Evolutionary conservation across 2,329 filamentous ascomycete genomes (phyloP).

Genomic region (Phialemonium atrogriseum): DNA sequence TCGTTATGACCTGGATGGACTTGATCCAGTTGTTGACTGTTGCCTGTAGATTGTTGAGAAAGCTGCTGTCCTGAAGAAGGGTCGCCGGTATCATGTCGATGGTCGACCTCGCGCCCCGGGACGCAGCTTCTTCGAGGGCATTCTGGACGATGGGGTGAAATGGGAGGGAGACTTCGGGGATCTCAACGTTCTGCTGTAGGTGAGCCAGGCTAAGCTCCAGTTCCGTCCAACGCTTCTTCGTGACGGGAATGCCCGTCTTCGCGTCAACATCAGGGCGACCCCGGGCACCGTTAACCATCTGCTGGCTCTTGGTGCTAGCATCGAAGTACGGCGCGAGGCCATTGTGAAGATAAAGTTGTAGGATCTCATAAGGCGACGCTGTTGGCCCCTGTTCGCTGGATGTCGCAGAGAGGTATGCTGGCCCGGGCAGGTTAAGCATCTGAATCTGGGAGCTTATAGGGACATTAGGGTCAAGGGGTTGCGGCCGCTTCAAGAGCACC

Average conservation of each 20-base stretch:
- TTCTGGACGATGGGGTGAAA: slow-evolving; percentile 84
- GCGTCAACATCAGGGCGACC: slow-evolving; percentile 78
- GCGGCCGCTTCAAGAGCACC: slow-evolving; percentile 81
- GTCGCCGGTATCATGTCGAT: slow-evolving; percentile 69
- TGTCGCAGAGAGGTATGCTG: slow-evolving; percentile 59
- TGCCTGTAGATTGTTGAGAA: slow-evolving; percentile 88
- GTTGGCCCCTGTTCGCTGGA: slow-evolving; percentile 63
- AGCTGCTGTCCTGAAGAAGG: slow-evolving; percentile 79
- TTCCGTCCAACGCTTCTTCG: slow-evolving; percentile 94
- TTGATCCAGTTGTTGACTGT: slow-evolving; percentile 98
- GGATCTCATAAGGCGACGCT: slow-evolving; percentile 79
- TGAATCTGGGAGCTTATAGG: slow-evolving; percentile 85
- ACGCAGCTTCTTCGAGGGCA: slow-evolving; percentile 70
- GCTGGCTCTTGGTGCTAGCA: slow-evolving; percentile 80
- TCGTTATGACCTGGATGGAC: slow-evolving; percentile 93
- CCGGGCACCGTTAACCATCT: slow-evolving; percentile 55
- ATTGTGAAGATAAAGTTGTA: slow-evolving; percentile 87
- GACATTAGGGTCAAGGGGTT: slow-evolving; percentile 74
- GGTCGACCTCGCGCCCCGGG: slow-evolving; percentile 58
- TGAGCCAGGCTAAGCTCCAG: slow-evolving; percentile 84
- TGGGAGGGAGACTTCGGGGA: slow-evolving; percentile 80
- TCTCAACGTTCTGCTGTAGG: slow-evolving; percentile 95
- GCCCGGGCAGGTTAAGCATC: slow-evolving; percentile 83
- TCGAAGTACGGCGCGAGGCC: slow-evolving; percentile 95
- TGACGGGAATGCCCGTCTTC: slow-evolving; percentile 92